Percentiles rank a stretch among this genome's conserved stretches.
Evolutionary conservation across 2,329 filamentous ascomycete species (phyloP).

Genomic region (Fusarium redolens): DNA sequence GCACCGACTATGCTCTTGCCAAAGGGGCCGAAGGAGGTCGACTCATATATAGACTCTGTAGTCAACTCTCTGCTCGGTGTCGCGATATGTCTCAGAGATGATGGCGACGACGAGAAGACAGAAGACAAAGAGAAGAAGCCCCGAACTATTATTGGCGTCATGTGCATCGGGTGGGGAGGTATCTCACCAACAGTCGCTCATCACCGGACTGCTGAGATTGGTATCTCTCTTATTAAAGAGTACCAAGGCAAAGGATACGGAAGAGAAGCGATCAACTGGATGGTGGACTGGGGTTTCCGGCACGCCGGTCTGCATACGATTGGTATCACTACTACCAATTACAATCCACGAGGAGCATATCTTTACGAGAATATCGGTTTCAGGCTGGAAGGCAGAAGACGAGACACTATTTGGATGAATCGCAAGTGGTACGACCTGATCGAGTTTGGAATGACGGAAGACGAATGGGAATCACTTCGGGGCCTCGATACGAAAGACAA

Average conservation of each 20-base stretch:
- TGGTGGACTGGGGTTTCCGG: conserved; percentile 15
- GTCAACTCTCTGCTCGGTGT: conserved; percentile 7
- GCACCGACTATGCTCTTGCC: conserved; percentile 4
- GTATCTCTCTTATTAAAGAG: not conserved
- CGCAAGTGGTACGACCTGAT: conserved; percentile 54
- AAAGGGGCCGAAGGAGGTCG: not conserved
- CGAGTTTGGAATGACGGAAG: conserved; percentile 53
- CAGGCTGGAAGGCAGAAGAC: not conserved
- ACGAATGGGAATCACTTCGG: conserved; percentile 50
- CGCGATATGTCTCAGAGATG: not conserved
- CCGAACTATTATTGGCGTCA: conserved; percentile 1
- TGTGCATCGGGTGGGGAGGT: conserved; percentile 22
- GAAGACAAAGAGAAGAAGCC: not conserved
- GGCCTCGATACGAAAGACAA: not conserved
- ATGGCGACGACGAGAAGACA: not conserved
- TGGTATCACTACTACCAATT: not conserved
- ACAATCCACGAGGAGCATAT: not conserved
- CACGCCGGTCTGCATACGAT: conserved; percentile 17
- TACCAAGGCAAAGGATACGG: conserved; percentile 14
- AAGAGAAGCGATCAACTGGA: conserved; percentile 19
- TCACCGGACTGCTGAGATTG: conserved; percentile 15
- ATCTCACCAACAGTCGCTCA: not conserved
- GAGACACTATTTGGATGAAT: conserved; percentile 56
- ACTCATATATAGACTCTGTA: conserved; percentile 8
- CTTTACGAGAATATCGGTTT: conserved; percentile 13